Percentiles rank a stretch among this genome's conserved stretches.
Evolutionary conservation across 2,329 filamentous ascomycete species (phyloP).

Genomic region (Albifimbria verrucaria): DNA sequence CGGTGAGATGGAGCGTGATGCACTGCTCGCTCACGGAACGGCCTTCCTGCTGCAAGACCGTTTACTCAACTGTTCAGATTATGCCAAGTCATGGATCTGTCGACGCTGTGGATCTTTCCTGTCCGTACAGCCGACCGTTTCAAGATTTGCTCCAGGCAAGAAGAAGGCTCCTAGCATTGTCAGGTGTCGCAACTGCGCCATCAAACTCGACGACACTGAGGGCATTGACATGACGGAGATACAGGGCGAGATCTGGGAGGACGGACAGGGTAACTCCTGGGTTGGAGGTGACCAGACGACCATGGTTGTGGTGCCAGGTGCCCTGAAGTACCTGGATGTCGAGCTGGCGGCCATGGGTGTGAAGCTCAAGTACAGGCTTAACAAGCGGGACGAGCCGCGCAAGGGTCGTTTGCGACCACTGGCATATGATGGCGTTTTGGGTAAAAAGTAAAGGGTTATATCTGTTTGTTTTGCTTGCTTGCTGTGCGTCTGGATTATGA

Average conservation of each 20-base stretch:
- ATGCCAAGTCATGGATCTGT: constrained; percentile 86
- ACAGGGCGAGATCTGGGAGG: constrained; percentile 84
- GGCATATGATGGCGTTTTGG: constrained; percentile 23
- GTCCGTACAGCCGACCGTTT: constrained; percentile 77
- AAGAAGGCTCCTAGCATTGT: constrained; percentile 67
- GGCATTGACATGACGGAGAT: constrained; percentile 53
- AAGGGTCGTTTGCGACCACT: constrained; percentile 47
- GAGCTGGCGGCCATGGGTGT: constrained; percentile 97
- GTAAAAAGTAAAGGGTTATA: constrained; percentile 14
- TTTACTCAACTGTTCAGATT: constrained; percentile 95
- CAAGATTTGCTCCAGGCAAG: constrained; percentile 56
- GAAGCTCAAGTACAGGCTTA: constrained; percentile 76
- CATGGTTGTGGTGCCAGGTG: constrained; percentile 86
- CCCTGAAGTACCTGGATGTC: constrained; percentile 89
- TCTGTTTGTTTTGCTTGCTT: neutral
- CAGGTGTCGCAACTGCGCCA: constrained; percentile 76
- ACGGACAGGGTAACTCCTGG: constrained; percentile 80
- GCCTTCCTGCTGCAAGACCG: constrained; percentile 94
- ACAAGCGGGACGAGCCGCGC: constrained; percentile 61
- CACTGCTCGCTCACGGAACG: constrained; percentile 89
- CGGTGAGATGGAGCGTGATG: constrained; percentile 98
- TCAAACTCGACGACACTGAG: constrained; percentile 53
- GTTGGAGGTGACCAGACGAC: constrained; percentile 88
- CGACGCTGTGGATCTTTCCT: constrained; percentile 86
- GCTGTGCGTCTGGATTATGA: no score